Evolutionary conservation across 495 filamentous ascomycete species (phyloP).

Genomic region (Neurospora sp.): DNA sequence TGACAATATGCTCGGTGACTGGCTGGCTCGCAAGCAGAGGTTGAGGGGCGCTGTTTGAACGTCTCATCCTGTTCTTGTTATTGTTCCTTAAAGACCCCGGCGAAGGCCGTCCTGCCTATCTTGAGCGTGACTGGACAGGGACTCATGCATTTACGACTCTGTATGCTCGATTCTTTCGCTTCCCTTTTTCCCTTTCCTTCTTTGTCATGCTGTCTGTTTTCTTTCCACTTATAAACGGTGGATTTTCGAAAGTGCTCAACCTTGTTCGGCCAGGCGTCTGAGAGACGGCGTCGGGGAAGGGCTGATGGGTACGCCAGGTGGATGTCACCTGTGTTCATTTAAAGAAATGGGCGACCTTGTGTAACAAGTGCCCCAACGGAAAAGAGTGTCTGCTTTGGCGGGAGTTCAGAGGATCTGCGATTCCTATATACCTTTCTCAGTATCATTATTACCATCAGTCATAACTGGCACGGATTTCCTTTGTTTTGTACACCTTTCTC

Average conservation of each 20-base stretch:
- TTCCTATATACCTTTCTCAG: background rate
- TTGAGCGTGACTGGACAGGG: background rate
- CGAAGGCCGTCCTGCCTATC: background rate
- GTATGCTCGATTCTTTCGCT: background rate
- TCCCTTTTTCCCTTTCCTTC: background rate
- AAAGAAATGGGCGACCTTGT: background rate
- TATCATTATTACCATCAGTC: background rate
- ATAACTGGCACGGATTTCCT: background rate
- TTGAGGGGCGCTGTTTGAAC: conserved; percentile 32
- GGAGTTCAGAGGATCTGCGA: background rate
- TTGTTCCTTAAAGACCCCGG: background rate
- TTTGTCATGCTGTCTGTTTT: background rate
- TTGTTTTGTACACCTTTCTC: background rate
- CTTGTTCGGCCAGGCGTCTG: background rate
- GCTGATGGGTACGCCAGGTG: background rate
- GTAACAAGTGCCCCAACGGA: background rate
- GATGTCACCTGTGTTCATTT: background rate
- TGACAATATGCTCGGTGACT: conserved; percentile 77
- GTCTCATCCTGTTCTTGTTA: background rate
- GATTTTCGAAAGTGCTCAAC: background rate
- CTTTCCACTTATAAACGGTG: background rate
- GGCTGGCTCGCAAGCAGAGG: conserved; percentile 58
- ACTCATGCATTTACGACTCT: background rate
- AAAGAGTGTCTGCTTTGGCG: background rate
- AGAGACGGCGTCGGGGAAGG: background rate